phyloP scores from a whole-genome alignment of 306 rosid genomes.

The Castanea sativa region DNA sequence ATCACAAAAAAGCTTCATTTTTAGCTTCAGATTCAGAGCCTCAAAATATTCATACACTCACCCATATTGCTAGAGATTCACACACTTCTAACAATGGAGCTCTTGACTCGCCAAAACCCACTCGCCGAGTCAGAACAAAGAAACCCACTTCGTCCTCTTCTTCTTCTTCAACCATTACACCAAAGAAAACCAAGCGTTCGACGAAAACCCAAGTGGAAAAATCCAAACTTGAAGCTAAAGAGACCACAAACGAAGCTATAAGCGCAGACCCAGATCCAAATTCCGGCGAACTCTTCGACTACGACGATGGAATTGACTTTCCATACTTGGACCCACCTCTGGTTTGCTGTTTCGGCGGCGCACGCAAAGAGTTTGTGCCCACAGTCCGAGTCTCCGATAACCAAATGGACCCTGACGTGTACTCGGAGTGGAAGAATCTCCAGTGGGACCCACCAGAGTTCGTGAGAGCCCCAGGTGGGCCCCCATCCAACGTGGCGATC shows the following conservation, averaged over 20 bases:
- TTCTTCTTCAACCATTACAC: constrained; percentile 4
- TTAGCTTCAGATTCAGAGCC: constrained; percentile 2
- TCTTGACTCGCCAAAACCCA: constrained; percentile 41
- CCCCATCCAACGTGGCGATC: constrained; percentile 80
- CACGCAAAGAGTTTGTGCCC: constrained; percentile 73
- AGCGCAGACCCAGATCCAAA: constrained; percentile 24
- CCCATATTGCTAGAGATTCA: constrained; percentile 30
- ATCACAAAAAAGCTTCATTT: background rate
- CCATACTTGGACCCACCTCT: constrained; percentile 73
- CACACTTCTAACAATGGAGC: constrained; percentile 31
- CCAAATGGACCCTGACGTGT: constrained; percentile 78
- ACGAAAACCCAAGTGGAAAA: constrained; percentile 35
- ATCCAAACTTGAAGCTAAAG: constrained; percentile 17
- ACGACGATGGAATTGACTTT: constrained; percentile 66
- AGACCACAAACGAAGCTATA: constrained; percentile 1
- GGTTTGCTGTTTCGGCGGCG: constrained; percentile 88
- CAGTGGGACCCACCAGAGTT: constrained; percentile 99
- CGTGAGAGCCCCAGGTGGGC: constrained; percentile 76
- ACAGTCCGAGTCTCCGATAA: constrained; percentile 70
- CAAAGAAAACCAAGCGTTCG: constrained; percentile 41
- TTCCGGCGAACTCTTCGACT: constrained; percentile 22
- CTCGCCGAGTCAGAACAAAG: constrained; percentile 68
- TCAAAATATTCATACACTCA: background rate
- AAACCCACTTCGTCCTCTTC: constrained; percentile 26
- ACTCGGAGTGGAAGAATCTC: constrained; percentile 92